Base-by-base conservation (phyloP, 2,329 filamentous ascomycete genomes). In the Colletotrichum sp. region DNA sequence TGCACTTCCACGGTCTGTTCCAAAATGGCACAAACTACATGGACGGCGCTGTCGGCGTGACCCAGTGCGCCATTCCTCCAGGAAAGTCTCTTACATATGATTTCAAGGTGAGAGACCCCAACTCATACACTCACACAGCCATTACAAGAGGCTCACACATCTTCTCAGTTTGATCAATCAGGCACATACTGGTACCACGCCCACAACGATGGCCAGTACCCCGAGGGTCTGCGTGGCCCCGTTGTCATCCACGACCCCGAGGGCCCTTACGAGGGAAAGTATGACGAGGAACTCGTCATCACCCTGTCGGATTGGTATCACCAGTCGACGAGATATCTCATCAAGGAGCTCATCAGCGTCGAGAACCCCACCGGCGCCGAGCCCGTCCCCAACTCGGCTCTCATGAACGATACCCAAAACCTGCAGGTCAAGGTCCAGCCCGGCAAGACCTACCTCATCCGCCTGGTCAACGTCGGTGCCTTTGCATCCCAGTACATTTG, bases 221-320 rank as follows among this genome's bases (percentile, higher is more conserved):
- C 90, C 3, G 91, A 93, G 81, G 91, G 91, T 7, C 85, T 92
- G 34, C 88, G 91, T 44, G 90, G 88, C 5, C 85, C 90, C 2
- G 82, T 93, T 36, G 89, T 92, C 59, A 87, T 92, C 26, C 87
- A 89, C 36, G 90, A 92, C 77, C 86, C 87, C 1, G 81, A 88
- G 2, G 83, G 85, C 3, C 89, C 88, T 1, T 90, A 89, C 80
- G 82, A 84, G 48, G 83, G 83, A 55, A 80, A 87, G 52, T 88
- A 88, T 72, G 90, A 92, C 59, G 88, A 90, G 39, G 89, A 92
- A 80, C 80, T 90, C n/a, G 84, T 89, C 1, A 77, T 92, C n/a
- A 91, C 89, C 0, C 78, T 92, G 39, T 90, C 89, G 3, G 91
- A 92, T 78, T 92, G 91, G 91, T 92, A 92, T 79, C 90, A 92